phyloP scores from a whole-genome alignment of 768 basidiomycete genomes.

The Hericium erinaceus region DNA sequence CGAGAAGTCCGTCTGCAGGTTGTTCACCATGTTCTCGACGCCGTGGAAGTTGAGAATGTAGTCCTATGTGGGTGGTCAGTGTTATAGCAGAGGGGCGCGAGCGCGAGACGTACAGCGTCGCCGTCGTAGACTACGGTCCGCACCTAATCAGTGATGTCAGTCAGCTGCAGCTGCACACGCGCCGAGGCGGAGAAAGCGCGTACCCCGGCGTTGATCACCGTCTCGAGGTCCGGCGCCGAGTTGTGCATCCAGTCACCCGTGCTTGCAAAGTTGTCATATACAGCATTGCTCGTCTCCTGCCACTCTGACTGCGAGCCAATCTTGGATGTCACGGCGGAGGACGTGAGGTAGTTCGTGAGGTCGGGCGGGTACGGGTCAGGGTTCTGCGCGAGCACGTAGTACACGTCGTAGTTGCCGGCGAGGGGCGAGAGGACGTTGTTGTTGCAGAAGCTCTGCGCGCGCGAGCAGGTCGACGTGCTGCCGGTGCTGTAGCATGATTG shows the following conservation, averaged over 20 bases:
- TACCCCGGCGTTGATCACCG: constrained; percentile 50
- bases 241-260: constrained; percentile 54
- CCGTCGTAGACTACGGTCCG: constrained; percentile 38
- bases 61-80: constrained; percentile 19
- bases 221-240: constrained; percentile 39
- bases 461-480: constrained; percentile 40
- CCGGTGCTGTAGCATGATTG: constrained; percentile 40
- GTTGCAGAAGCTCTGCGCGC: constrained; percentile 52
- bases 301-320: constrained; percentile 39
- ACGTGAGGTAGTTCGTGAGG: constrained; percentile 23
- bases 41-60: constrained; percentile 47
- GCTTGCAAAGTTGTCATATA: constrained; percentile 37
- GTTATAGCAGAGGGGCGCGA: too few relatives aligned
- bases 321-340: constrained; percentile 22
- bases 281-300: constrained; percentile 28
- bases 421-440: constrained; percentile 43
- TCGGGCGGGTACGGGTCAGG: constrained; percentile 42
- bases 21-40: constrained; percentile 48
- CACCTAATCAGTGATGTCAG: neutral
- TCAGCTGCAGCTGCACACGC: neutral
- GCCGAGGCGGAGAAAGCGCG: neutral
- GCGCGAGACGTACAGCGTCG: neutral
- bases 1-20: constrained; percentile 38
- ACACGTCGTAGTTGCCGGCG: constrained; percentile 41
- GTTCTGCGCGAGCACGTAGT: constrained; percentile 34